Evolutionary conservation across 2,329 filamentous ascomycete species (phyloP).

Genomic region (Diplocarpon rosae): DNA sequence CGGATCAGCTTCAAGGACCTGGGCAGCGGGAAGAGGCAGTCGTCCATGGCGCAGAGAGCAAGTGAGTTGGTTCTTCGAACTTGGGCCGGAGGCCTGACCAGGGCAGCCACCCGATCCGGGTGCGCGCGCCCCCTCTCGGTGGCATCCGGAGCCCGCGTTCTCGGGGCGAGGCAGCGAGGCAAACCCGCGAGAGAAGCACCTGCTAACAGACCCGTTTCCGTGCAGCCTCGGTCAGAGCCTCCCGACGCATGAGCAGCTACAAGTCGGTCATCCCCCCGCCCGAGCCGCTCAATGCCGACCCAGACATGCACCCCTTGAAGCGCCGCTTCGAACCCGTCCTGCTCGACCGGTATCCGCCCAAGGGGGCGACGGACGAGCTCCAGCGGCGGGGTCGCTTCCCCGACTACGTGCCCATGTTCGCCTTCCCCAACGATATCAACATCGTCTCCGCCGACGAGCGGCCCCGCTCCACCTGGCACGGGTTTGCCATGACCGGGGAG

Average conservation of each 20-base stretch:
- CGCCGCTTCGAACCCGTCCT: constrained; percentile 93
- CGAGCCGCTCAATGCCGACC: constrained; percentile 78
- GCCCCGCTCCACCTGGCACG: constrained; percentile 95
- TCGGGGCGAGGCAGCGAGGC: too few relatives aligned
- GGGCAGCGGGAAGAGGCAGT: constrained; percentile 85
- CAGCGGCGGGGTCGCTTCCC: constrained; percentile 78
- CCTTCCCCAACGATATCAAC: constrained; percentile 95
- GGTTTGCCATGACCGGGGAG: constrained; percentile 92
- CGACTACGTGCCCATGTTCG: constrained; percentile 98
- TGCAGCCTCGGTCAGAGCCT: constrained; percentile 65
- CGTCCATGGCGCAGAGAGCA: constrained; percentile 57
- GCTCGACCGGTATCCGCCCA: constrained; percentile 84
- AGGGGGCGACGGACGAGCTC: constrained; percentile 68
- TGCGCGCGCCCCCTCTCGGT: too few relatives aligned
- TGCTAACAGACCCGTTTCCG: too few relatives aligned
- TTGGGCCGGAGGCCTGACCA: too few relatives aligned
- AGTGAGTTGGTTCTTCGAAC: too few relatives aligned
- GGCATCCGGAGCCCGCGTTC: too few relatives aligned
- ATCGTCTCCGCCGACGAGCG: constrained; percentile 92
- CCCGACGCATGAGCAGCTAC: constrained; percentile 88
- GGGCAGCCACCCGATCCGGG: too few relatives aligned
- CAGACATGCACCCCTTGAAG: constrained; percentile 91
- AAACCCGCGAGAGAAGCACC: too few relatives aligned
- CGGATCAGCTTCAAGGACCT: constrained; percentile 91
- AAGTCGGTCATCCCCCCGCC: constrained; percentile 94